Conservation (phyloP, 192 early-diverging fungal species). For the Paraglomus occultum region DNA sequence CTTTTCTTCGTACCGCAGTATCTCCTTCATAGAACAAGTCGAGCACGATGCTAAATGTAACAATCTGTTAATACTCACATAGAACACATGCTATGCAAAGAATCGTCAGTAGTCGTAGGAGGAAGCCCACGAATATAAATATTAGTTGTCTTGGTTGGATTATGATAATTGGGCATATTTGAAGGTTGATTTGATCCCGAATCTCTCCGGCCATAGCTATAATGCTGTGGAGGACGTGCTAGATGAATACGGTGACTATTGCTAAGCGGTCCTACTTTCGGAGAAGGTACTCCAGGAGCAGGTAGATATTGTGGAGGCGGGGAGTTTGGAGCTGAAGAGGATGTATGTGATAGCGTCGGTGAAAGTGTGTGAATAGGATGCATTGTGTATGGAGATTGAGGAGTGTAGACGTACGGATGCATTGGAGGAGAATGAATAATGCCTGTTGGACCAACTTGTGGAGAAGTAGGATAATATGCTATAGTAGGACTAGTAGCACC, state of each 20-base stretch:
- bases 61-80: slow-evolving; percentile 45
- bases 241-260: not conserved
- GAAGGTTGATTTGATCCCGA: slow-evolving; percentile 27
- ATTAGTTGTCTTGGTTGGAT: slow-evolving; percentile 56
- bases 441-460: slow-evolving; percentile 31
- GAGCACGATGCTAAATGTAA: not conserved
- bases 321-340: slow-evolving; percentile 34
- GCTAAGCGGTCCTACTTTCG: slow-evolving; percentile 22
- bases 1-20: too few relatives aligned
- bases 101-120: slow-evolving; percentile 64
- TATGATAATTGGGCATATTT: slow-evolving; percentile 28
- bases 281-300: slow-evolving; percentile 27
- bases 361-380: slow-evolving; percentile 42
- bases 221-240: slow-evolving; percentile 21
- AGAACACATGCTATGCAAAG: slow-evolving; percentile 58
- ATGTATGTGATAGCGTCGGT: slow-evolving; percentile 37
- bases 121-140: slow-evolving; percentile 81
- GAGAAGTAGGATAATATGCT: slow-evolving; percentile 33
- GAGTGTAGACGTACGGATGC: slow-evolving; percentile 37
- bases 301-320: slow-evolving; percentile 33
- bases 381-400: slow-evolving; percentile 34
- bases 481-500: slow-evolving; percentile 36
- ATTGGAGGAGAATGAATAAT: slow-evolving; percentile 42
- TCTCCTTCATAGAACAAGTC: not conserved
- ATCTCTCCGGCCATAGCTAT: slow-evolving; percentile 28